Base-by-base conservation (phyloP, 176 grass and related monocot species). In the Alopecurus myosuroides region DNA sequence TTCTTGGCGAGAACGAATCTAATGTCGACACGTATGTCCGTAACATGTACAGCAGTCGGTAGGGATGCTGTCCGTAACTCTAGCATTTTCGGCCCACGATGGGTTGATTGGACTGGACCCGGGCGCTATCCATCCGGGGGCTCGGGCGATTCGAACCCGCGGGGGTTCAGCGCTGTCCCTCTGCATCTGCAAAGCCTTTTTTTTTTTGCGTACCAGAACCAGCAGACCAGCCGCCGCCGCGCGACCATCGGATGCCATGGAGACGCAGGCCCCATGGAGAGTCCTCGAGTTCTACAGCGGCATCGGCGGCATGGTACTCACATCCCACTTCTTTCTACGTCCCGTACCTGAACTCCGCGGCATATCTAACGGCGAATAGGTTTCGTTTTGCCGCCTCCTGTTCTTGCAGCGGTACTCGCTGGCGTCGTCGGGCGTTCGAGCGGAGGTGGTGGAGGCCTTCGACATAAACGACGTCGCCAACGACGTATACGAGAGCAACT, bases 231-330 rank as follows among this genome's bases (percentile, higher is more conserved):
- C 85, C 28, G 39, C 66, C 85, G 67, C 85, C 36, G 39, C 33
- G 41, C 42, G 71, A 74, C 45, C 26, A 50, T 44, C 50, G 80
- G 70, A 75, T 87, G 51, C 22, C 77, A 88, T 91, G 84, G 95
- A 88, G 80, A 40, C 75, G 52, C 25, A 33, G 79, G 17, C n/a
- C 3, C 51, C 87, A 68, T 92, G 85, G 89, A 87, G 93, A 60
- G 61, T 95, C 41, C 93, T 98, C 72, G 96, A 98, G 91, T 98
- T 98, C 93, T 98, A 98, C 89, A 98, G 96, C 85, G 96, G 93
- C 39, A 89, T 98, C 71, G 96, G 96, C 45, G 93, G 91, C 81
- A 94, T 98, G 96, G 96, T 95, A 70, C 12, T 70, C 33, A 22
- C 52, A 45, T 56, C 13, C 63, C 13, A 55, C 68, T 45, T 34